A percentile compares a stretch with the other conserved stretches of the same genome.
These are phyloP conservation scores for Globisporangium cystogenes DNA, from an alignment of 352 stramenopile species.

Conservation along the genomic window DNA sequence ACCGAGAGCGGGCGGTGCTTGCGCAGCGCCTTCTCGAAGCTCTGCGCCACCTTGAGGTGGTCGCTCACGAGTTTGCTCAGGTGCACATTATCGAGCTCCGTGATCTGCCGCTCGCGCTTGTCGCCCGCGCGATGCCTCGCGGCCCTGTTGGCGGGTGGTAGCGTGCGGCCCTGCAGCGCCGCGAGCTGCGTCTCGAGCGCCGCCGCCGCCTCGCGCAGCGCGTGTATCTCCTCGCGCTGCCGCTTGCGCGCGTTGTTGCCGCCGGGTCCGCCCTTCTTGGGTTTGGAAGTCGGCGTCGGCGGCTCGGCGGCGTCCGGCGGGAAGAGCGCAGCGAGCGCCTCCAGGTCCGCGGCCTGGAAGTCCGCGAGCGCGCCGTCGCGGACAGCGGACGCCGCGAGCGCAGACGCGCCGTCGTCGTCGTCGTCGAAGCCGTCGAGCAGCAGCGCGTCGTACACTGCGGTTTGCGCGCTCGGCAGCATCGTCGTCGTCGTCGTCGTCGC, in stretches of 20 bases:
- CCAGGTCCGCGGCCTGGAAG: conserved; percentile 6
- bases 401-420: not conserved
- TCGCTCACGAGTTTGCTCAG: conserved; percentile 25
- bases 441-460: conserved; percentile 1
- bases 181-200: conserved; percentile 1
- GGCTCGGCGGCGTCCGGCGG: not conserved
- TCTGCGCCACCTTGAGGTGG: conserved; percentile 17
- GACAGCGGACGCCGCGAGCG: not conserved
- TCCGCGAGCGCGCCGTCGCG: not conserved
- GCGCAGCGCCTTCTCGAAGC: conserved; percentile 15
- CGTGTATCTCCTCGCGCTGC: conserved; percentile 7
- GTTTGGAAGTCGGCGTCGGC: not conserved
- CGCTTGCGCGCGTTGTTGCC: conserved; percentile 9
- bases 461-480: not conserved
- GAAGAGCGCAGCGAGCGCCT: conserved; percentile 3
- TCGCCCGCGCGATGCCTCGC: not conserved
- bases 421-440: conserved; percentile 5
- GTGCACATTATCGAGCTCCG: conserved; percentile 13
- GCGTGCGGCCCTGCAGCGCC: not conserved
- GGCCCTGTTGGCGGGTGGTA: not conserved
- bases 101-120: not conserved
- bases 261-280: conserved; percentile 2
- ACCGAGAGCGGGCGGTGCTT: conserved; percentile 17
- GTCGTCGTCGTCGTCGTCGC: too few relatives aligned
- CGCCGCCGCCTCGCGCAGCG: not conserved